Base-by-base conservation (phyloP, 139 green algal genomes). In the Chlamydomonas incerta region DNA sequence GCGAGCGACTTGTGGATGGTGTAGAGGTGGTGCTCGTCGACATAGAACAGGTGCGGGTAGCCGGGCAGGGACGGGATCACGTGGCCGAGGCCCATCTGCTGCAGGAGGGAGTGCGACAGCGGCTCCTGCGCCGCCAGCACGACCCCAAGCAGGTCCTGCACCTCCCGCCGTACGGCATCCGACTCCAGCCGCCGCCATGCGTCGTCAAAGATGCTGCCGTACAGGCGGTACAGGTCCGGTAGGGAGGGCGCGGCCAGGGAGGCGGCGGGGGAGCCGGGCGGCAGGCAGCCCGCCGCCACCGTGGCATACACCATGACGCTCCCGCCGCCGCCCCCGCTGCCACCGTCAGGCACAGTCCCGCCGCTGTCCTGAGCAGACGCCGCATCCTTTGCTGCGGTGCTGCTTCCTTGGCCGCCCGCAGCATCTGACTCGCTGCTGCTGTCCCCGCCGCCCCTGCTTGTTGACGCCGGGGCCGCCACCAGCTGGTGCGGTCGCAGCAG, bases 41-140 rank as follows among this genome's bases (percentile, higher is more conserved):
- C 6, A 34, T 55, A 74, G 68, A 74, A 74, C 8, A 74, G 68
- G 33, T 20, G 28, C 14, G 34, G 34, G 68, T 52, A 37, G 35
- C 68, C 68, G 34, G 68, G 68, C 34, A 74, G 68, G 11, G 10
- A 11, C 14, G 68, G 17, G 33, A 74, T 14, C 1, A 34, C 68
- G 34, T 37, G 17, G 34, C 17, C 34, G 34, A 74, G 68, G 68
- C 68, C 68, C 68, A 74, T 37, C 68, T 74, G 68, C 68, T 74
- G 68, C 68, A 74, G 68, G 3, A 74, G 20, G 3, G 33, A 50
- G 26, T 20, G 26, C 24, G 68, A 21, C 68, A 74, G 68, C 68
- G 68, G 68, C 68, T 74, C 68, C 68, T n/a, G 33, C 18, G 68
- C 68, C 14, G 68, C 68, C 68, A 74, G 9, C 26, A 74, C 15